phyloP scores from a whole-genome alignment of 345 rosid genomes.

The Adansonia digitata region DNA sequence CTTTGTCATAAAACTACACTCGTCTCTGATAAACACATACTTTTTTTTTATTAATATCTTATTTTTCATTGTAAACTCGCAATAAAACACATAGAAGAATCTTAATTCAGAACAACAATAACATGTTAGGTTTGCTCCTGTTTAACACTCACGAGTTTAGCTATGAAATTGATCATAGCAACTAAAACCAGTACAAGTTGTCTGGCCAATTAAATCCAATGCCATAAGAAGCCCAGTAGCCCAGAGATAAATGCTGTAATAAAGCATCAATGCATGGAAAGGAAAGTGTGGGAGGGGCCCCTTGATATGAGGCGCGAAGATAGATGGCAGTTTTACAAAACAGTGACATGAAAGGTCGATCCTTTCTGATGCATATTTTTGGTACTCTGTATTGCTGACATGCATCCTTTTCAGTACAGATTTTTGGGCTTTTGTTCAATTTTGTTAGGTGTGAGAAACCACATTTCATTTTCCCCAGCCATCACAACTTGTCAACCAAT shows the following conservation, averaged over 20 bases:
- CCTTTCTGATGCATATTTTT: constrained; percentile 8
- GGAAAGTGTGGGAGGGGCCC: constrained; percentile 20
- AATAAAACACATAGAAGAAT: not conserved
- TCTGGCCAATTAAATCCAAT: constrained; percentile 13
- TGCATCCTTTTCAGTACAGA: constrained; percentile 26
- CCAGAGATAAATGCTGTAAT: constrained; percentile 13
- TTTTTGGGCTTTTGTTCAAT: constrained; percentile 19
- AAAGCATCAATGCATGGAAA: not conserved
- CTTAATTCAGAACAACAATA: not conserved
- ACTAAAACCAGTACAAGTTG: constrained; percentile 9
- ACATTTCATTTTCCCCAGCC: constrained; percentile 14
- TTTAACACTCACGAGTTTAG: no score
- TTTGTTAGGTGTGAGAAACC: constrained; percentile 32
- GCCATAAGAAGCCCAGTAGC: constrained; percentile 9
- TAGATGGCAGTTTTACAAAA: constrained; percentile 29
- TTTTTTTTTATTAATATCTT: no score
- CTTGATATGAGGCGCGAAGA: constrained; percentile 25
- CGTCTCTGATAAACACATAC: not conserved
- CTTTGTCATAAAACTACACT: not conserved
- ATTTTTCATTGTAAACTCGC: not conserved
- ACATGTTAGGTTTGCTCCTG: not conserved
- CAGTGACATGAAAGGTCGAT: constrained; percentile 26
- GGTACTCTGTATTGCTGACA: constrained; percentile 18
- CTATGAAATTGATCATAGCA: constrained; percentile 16
- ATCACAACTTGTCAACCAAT: constrained; percentile 17